Evolutionary conservation across 306 rosid genomes (phyloP), one percentile per base, ranked within the genome.

Genomic region (Pyrus betulifolia): DNA sequence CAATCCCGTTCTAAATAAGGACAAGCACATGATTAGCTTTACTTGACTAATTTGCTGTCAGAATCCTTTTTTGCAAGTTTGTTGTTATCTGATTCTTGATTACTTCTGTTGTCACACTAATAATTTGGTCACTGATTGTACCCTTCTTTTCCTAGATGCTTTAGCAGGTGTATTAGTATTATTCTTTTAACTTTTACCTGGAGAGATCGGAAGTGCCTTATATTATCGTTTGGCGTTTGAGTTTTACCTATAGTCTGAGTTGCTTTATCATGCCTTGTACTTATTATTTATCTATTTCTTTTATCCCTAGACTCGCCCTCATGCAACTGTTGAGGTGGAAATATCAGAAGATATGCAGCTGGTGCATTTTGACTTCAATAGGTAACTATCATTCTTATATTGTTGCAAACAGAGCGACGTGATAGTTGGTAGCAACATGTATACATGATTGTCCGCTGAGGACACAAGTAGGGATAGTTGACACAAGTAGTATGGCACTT

Each of bases 291-390:
- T 21, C 62, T 28, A 51, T 38, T 23, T 23, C 52, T 71, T 76
- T 49, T 40, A 58, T 35, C 38, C 27, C 46, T 77, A 95, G 98
- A 95, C 98, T 67, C 91, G 97, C 18, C 97, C 98, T 40, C 97
- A 95, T 89, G 98, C 98, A 67, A 95, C 97, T 72, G 97, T 95
- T 51, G 98, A 95, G 87, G 97, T 95, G 82, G 97, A 95, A 89
- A 95, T 92, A 82, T 95, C 98, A 74, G 98, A 95, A 88, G 98
- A 95, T 82, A 95, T 89, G 98, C 97, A 94, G 84, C 89, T 95
- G 82, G 97, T 95, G 79, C 98, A 95, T 85, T 95, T 95, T 84
- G 98, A 95, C 84, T 95, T 95, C 91, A 95, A 88, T 74, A 95
- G 98, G 98, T 95, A 84, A 77, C 13, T 74, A 65, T 63, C 42